These are phyloP conservation scores for Tuber calosporum DNA, from an alignment of 495 filamentous ascomycete species.

Conservation along the genomic window DNA sequence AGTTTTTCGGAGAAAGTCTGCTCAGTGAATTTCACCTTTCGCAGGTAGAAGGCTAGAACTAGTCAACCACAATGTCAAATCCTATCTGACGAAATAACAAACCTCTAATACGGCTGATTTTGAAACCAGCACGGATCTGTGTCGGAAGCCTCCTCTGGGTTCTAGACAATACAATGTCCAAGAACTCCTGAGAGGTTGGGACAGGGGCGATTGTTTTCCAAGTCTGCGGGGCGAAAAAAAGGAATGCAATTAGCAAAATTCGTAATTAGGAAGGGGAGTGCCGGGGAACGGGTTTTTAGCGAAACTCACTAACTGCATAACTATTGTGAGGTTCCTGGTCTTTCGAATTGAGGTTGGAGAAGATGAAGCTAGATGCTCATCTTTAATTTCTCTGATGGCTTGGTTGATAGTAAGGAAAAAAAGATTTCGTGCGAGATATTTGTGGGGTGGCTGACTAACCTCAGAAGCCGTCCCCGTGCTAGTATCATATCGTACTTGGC, in stretches of 20 bases:
- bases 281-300: not conserved
- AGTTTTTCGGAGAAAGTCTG: conserved; percentile 96
- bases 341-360: not conserved
- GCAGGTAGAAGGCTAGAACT: conserved; percentile 73
- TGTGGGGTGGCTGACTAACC: not conserved
- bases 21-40: conserved; percentile 98
- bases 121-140: conserved; percentile 91
- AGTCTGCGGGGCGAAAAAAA: conserved; percentile 37
- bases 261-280: not conserved
- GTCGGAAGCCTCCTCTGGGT: conserved; percentile 93
- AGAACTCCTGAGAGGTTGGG: conserved; percentile 86
- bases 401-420: not conserved
- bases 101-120: conserved; percentile 90
- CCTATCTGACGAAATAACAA: conserved; percentile 39
- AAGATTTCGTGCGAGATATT: not conserved
- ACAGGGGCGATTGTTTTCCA: conserved; percentile 75
- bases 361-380: not conserved
- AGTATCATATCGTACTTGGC: too few relatives aligned
- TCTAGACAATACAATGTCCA: conserved; percentile 90
- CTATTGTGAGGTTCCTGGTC: not conserved
- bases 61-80: conserved; percentile 6
- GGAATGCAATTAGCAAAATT: not conserved
- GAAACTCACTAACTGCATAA: conserved; percentile 25
- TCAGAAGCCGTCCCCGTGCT: not conserved
- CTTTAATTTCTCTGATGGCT: not conserved